A percentile compares a stretch with the other conserved stretches of the same genome.
These are phyloP conservation scores for Cryptococcus wingfieldii DNA, from an alignment of 1,284 basidiomycete genomes.

Conservation along the genomic window DNA sequence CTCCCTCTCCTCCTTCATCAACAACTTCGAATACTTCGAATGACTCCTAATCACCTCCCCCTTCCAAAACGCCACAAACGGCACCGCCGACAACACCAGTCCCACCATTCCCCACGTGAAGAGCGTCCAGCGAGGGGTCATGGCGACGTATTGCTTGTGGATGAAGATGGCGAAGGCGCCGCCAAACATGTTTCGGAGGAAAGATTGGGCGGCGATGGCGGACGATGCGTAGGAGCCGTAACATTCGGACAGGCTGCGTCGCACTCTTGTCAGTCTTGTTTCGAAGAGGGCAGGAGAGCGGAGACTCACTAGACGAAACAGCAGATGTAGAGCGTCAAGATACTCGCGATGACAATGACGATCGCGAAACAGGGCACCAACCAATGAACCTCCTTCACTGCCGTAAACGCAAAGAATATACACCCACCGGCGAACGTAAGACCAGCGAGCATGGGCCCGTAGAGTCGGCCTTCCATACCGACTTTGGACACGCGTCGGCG, in stretches of 20 bases:
- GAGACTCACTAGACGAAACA: constrained; percentile 40
- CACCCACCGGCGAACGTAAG: constrained; percentile 61
- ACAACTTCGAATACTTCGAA: constrained; percentile 33
- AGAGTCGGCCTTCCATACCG: constrained; percentile 71
- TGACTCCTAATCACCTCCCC: constrained; percentile 38
- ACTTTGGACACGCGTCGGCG: constrained; percentile 53
- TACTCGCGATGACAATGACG: constrained; percentile 52
- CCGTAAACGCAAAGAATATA: constrained; percentile 52
- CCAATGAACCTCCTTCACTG: constrained; percentile 31
- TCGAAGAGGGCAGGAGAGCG: not conserved
- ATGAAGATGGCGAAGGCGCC: constrained; percentile 26
- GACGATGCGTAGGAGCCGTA: constrained; percentile 25
- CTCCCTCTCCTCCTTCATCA: constrained; percentile 41
- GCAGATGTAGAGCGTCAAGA: constrained; percentile 35
- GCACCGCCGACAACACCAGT: constrained; percentile 31
- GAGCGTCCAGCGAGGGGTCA: constrained; percentile 23
- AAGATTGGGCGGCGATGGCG: constrained; percentile 24
- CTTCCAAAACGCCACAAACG: constrained; percentile 38
- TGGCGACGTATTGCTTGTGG: constrained; percentile 11
- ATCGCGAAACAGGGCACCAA: constrained; percentile 52
- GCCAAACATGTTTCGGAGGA: constrained; percentile 25
- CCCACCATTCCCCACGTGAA: constrained; percentile 21
- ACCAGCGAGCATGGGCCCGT: constrained; percentile 61
- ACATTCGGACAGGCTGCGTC: constrained; percentile 23
- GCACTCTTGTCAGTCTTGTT: not conserved